These are phyloP conservation scores for Citrus inodora DNA, from an alignment of 345 rosid genomes.

Conservation along the genomic window DNA sequence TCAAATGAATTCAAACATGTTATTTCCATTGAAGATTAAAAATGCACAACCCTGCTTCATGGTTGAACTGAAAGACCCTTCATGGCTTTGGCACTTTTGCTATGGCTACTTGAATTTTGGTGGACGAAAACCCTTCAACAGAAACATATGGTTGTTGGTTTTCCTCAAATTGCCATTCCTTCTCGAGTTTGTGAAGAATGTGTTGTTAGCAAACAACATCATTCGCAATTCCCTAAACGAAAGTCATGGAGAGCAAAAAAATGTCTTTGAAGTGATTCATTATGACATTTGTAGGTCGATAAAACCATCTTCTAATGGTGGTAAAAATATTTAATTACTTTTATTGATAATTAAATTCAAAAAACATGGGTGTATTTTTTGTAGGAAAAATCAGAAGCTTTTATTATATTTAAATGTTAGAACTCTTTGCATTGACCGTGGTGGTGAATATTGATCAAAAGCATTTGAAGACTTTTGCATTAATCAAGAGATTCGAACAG, in stretches of 20 bases:
- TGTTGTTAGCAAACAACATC: background rate
- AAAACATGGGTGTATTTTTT: background rate
- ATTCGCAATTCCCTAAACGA: background rate
- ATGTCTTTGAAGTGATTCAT: background rate
- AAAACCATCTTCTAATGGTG: background rate
- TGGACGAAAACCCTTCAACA: too few species aligned
- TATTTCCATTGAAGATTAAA: background rate
- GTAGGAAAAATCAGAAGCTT: background rate
- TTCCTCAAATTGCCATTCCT: background rate
- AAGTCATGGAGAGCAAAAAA: background rate
- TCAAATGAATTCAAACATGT: background rate
- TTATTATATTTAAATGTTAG: background rate
- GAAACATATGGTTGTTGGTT: background rate
- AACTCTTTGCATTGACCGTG: background rate
- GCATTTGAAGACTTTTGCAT: background rate
- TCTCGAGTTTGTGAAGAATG: too few species aligned
- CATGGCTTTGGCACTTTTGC: background rate
- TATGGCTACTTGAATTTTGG: too few species aligned
- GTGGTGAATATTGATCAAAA: background rate
- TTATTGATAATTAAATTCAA: background rate
- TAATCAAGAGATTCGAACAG: background rate
- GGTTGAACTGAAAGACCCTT: background rate
- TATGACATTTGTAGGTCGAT: background rate
- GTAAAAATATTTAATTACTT: background rate
- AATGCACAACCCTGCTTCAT: background rate